phyloP scores from a whole-genome alignment of 2,329 filamentous ascomycete genomes.

The Aspergillus sp. region DNA sequence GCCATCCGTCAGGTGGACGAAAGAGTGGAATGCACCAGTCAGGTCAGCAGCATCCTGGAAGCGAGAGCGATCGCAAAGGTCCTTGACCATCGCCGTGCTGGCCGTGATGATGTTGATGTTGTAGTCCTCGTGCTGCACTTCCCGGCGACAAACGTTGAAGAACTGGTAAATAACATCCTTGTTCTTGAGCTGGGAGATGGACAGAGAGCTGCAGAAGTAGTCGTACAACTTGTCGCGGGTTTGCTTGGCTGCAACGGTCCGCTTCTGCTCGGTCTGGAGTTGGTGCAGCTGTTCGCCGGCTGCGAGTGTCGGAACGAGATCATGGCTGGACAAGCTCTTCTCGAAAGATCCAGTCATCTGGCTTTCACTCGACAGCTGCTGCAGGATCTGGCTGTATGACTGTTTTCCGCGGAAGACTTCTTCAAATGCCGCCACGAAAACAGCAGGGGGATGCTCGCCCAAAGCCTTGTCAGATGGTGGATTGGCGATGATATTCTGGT shows the following conservation, averaged over 20 bases:
- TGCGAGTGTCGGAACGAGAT: slow-evolving; percentile 28
- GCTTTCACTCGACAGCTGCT: slow-evolving; percentile 40
- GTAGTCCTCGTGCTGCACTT: slow-evolving; percentile 24
- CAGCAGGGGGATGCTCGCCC: slow-evolving; percentile 33
- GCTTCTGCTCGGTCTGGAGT: slow-evolving; percentile 27
- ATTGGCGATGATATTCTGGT: slow-evolving; percentile 46
- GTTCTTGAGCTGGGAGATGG: slow-evolving; percentile 18
- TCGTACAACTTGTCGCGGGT: slow-evolving; percentile 31
- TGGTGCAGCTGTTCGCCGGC: slow-evolving; percentile 25
- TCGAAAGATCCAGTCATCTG: slow-evolving; percentile 37
- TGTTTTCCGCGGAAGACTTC: slow-evolving; percentile 35
- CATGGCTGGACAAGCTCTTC: slow-evolving; percentile 26
- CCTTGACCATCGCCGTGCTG: slow-evolving; percentile 21
- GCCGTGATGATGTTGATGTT: slow-evolving; percentile 26
- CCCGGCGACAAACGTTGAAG: slow-evolving; percentile 28
- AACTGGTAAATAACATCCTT: slow-evolving; percentile 28
- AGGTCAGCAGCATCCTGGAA: slow-evolving; percentile 32
- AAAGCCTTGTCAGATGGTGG: slow-evolving; percentile 27
- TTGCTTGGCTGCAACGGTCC: slow-evolving; percentile 20
- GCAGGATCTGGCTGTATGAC: slow-evolving; percentile 37
- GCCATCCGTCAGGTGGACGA: slow-evolving; percentile 29
- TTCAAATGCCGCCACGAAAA: slow-evolving; percentile 45
- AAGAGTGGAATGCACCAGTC: slow-evolving; percentile 29
- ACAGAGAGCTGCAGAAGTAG: slow-evolving; percentile 32
- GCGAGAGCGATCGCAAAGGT: slow-evolving; percentile 23